Evolutionary conservation across 768 basidiomycete species (phyloP).

Genomic region (Obba rivulosa): DNA sequence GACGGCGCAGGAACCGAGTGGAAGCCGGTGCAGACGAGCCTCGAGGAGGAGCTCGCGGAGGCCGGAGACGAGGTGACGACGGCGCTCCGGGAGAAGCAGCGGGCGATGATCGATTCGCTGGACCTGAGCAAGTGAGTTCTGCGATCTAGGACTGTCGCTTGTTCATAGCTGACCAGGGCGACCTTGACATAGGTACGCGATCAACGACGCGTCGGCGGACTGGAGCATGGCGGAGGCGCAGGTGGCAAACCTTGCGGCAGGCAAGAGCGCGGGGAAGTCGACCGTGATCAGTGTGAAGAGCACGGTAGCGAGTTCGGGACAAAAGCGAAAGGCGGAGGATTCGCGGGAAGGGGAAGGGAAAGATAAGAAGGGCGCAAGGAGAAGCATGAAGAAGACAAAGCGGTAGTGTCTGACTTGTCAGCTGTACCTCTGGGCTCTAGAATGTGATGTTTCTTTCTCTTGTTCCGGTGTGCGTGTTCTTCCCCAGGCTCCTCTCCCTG

Average conservation of each 20-base stretch:
- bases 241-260: constrained; percentile 43
- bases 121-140: constrained; percentile 79
- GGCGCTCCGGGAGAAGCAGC: constrained; percentile 61
- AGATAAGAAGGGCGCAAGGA: constrained; percentile 42
- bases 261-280: constrained; percentile 41
- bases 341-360: constrained; percentile 29
- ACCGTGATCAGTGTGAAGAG: constrained; percentile 77
- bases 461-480: too few relatives aligned
- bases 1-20: constrained; percentile 13
- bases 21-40: constrained; percentile 23
- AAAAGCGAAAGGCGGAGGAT: constrained; percentile 56
- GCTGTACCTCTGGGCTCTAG: too few relatives aligned
- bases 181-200: constrained; percentile 52
- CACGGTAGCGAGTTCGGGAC: constrained; percentile 28
- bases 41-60: constrained; percentile 36
- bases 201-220: constrained; percentile 63
- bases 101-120: constrained; percentile 82
- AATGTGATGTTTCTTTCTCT: too few relatives aligned
- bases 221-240: constrained; percentile 76
- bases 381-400: constrained; percentile 38
- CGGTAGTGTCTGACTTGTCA: constrained; percentile 13
- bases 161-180: constrained; percentile 1
- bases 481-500: too few relatives aligned
- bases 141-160: not conserved
- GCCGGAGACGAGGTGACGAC: constrained; percentile 66